Evolutionary conservation across 345 rosid species (phyloP), one percentile per base, ranked within the genome.

Genomic region (Citrus maxima): DNA sequence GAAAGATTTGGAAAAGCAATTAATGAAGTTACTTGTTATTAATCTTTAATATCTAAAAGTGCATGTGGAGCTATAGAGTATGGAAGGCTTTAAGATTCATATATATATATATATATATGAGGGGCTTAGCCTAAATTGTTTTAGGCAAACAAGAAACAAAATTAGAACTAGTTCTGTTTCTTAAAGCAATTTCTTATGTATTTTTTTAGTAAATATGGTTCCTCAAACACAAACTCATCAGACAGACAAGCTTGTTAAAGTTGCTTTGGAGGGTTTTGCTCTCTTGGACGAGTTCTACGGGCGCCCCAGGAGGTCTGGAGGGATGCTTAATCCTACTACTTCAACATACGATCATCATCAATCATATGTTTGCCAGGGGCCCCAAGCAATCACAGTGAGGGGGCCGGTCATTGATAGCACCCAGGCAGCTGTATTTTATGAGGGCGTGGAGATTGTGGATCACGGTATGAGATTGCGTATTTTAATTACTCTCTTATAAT

Each of bases 211-310:
- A 49, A 49, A 24, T 55, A 73, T 73, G 72, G 77, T 55, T 24
- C 1, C 55, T 49, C 61, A 35, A 21, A 6, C 35, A 42, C 56
- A 42, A 16, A n/a, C 13, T 34, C 12, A 14, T 30, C 70, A 75
- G 56, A 16, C 19, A 63, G 69, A 81, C 35, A 65, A 64, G 68
- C 80, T 72, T 74, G 60, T 24, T 49, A 67, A 24, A 62, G 60
- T 77, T 34, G 84, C 49, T 10, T 46, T 22, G 59, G 84, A 81
- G 62, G 84, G 75, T 25, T 77, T 73, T 37, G 68, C 73, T 24
- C n/a, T 81, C 3, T 22, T 64, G 32, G 80, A 80, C 10, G 77
- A 80, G 37, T 21, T 6, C 67, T 51, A 5, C 5, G 70, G 72
- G 19, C 54, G 55, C 22, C 13, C 10, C 12, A 40, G 70, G 72